Conservation (phyloP, 768 basidiomycete genomes). For the Mycena albidolilacea region DNA sequence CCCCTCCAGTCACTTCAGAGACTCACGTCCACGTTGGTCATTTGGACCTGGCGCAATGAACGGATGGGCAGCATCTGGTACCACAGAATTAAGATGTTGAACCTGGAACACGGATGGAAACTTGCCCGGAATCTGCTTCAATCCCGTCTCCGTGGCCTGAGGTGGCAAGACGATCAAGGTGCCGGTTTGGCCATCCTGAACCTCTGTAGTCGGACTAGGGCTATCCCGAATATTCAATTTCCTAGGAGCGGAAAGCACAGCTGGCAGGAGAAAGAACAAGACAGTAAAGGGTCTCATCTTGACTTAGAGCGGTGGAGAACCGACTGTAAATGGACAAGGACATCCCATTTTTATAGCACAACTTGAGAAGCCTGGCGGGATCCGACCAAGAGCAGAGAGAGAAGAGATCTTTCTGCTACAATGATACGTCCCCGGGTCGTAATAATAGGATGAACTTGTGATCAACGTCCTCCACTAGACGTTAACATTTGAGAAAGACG, state of each 20-base stretch:
- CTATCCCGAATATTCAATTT: not conserved
- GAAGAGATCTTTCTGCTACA: not conserved
- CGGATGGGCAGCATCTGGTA: slow-evolving; percentile 34
- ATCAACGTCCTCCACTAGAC: not conserved
- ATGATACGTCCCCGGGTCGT: not conserved
- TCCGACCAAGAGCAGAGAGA: not conserved
- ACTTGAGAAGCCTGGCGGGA: not conserved
- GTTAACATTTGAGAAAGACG: not conserved
- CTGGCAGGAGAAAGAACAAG: slow-evolving; percentile 17
- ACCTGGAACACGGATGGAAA: not conserved
- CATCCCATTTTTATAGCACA: slow-evolving; percentile 7
- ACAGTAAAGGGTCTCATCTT: slow-evolving; percentile 14
- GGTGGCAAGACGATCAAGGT: slow-evolving; percentile 29
- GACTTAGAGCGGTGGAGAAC: not conserved
- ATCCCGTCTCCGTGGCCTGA: slow-evolving; percentile 34
- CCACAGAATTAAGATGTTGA: not conserved
- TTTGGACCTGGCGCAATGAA: slow-evolving; percentile 40
- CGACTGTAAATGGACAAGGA: no score
- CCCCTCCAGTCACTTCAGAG: not conserved
- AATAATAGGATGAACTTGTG: slow-evolving; percentile 4
- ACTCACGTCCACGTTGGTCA: slow-evolving; percentile 38
- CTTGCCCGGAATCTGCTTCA: slow-evolving; percentile 36
- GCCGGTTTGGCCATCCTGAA: slow-evolving; percentile 37
- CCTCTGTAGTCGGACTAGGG: slow-evolving; percentile 29
- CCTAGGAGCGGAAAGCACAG: not conserved